Evolutionary conservation across 2,329 filamentous ascomycete species (phyloP).

Genomic region (Orbilia javanica): DNA sequence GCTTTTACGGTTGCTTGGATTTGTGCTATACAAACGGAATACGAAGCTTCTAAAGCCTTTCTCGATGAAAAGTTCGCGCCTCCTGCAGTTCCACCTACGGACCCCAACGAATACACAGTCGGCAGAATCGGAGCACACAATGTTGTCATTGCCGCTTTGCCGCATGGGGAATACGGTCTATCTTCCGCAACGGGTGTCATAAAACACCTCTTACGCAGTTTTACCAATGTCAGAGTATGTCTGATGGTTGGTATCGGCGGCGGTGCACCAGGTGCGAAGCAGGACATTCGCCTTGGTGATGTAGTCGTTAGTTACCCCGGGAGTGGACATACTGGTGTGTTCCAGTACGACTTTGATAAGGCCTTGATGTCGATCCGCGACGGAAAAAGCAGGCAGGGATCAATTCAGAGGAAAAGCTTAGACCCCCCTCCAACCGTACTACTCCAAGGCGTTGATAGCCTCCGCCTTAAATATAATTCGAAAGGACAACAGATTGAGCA

Average conservation of each 20-base stretch:
- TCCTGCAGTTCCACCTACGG: constrained; percentile 58
- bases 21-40: constrained; percentile 65
- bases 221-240: constrained; percentile 63
- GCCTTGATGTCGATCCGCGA: constrained; percentile 43
- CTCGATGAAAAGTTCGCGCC: constrained; percentile 65
- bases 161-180: constrained; percentile 63
- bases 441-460: background rate
- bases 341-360: constrained; percentile 64
- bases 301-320: constrained; percentile 63
- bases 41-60: constrained; percentile 65
- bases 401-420: too few species aligned
- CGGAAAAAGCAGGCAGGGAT: too few species aligned
- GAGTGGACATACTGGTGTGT: constrained; percentile 60
- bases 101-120: constrained; percentile 63
- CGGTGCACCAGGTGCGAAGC: constrained; percentile 59
- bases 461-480: background rate
- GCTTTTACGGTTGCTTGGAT: constrained; percentile 68
- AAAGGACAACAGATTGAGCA: background rate
- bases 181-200: constrained; percentile 63
- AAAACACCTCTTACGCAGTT: constrained; percentile 62
- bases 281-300: constrained; percentile 65
- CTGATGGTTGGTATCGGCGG: constrained; percentile 62
- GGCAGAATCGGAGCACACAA: constrained; percentile 63
- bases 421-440: constrained; percentile 6
- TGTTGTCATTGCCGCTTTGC: constrained; percentile 63